Evolutionary conservation across 2,329 filamentous ascomycete species (phyloP).

Genomic region (Talaromyces sp.): DNA sequence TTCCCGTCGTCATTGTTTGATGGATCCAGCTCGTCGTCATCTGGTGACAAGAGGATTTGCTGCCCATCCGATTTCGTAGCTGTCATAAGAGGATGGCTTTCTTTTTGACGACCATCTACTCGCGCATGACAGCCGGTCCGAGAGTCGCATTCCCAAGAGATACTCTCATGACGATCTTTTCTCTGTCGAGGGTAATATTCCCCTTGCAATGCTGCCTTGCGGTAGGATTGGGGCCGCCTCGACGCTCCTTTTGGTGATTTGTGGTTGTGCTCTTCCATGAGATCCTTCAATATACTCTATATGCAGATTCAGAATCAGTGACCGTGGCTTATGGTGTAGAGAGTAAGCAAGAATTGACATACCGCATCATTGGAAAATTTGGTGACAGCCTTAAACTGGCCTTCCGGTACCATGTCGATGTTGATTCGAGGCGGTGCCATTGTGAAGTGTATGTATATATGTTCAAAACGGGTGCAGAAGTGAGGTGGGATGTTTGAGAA

Average conservation of each 20-base stretch:
- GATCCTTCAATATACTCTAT: background rate
- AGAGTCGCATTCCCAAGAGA: slow-evolving; percentile 9
- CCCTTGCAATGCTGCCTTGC: background rate
- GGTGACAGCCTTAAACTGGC: background rate
- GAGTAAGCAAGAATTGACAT: background rate
- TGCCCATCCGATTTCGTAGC: background rate
- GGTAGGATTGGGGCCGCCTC: background rate
- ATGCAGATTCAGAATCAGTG: background rate
- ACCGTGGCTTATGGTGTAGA: background rate
- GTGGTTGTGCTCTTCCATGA: background rate
- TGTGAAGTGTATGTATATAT: background rate
- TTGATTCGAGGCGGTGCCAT: background rate
- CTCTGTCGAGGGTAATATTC: slow-evolving; percentile 2
- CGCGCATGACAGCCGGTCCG: slow-evolving; percentile 7
- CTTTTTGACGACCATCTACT: background rate
- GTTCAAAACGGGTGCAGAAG: background rate
- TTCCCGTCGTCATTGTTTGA: background rate
- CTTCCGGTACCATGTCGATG: background rate
- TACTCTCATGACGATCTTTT: background rate
- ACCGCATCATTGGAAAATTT: slow-evolving; percentile 4
- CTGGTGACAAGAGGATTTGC: background rate
- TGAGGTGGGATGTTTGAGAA: background rate
- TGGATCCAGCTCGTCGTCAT: background rate
- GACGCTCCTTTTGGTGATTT: background rate
- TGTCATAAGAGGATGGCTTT: background rate